phyloP scores from a whole-genome alignment of 768 basidiomycete species.

The Mycena crocata region DNA sequence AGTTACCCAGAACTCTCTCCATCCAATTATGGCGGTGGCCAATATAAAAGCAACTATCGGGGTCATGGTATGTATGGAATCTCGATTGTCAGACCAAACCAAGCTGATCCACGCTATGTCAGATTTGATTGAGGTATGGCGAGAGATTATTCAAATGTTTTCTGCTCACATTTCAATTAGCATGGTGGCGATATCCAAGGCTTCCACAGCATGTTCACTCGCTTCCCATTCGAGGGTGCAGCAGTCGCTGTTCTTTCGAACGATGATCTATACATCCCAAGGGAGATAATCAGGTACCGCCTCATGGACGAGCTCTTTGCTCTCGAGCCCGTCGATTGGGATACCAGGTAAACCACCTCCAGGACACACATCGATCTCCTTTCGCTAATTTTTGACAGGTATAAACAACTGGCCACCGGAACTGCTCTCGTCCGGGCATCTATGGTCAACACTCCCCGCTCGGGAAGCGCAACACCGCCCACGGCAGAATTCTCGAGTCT shows the following conservation, averaged over 20 bases:
- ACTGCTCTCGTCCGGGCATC: constrained; percentile 14
- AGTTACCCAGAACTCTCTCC: constrained; percentile 38
- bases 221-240: constrained; percentile 25
- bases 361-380: too few relatives aligned
- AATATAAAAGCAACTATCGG: constrained; percentile 37
- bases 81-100: background rate
- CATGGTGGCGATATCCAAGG: constrained; percentile 37
- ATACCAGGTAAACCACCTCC: constrained; percentile 9
- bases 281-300: constrained; percentile 28
- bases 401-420: constrained; percentile 15
- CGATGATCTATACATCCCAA: constrained; percentile 15
- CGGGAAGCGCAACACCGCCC: constrained; percentile 22
- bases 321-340: constrained; percentile 33
- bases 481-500: constrained; percentile 17
- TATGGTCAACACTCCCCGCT: constrained; percentile 17
- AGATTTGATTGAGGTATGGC: constrained; percentile 25
- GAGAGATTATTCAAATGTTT: background rate
- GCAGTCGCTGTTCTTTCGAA: constrained; percentile 24
- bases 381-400: background rate
- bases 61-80: constrained; percentile 38
- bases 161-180: constrained; percentile 18
- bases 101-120: background rate
- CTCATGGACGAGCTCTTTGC: constrained; percentile 29
- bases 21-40: constrained; percentile 45
- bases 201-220: constrained; percentile 24